Evolutionary conservation across 2,329 filamentous ascomycete species (phyloP).

Genomic region (Colletotrichum brevisporum): DNA sequence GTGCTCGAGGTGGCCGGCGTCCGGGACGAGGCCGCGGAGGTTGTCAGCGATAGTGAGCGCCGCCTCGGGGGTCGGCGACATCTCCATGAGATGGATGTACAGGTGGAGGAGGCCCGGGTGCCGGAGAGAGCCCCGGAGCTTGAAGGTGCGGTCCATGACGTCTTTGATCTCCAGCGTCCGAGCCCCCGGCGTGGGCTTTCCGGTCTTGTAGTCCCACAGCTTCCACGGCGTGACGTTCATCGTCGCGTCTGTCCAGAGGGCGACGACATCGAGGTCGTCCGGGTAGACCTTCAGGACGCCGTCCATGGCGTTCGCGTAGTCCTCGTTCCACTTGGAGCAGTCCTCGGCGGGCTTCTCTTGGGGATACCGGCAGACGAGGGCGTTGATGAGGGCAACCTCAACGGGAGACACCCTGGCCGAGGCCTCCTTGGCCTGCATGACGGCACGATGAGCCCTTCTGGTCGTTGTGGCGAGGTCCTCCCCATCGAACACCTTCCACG

Average conservation of each 20-base stretch:
- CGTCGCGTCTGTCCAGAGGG: constrained; percentile 58
- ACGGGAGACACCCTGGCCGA: constrained; percentile 57
- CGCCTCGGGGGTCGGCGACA: constrained; percentile 76
- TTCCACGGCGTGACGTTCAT: constrained; percentile 65
- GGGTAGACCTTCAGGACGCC: constrained; percentile 53
- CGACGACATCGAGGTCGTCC: constrained; percentile 55
- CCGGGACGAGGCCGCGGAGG: constrained; percentile 75
- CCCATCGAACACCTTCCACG: constrained; percentile 79
- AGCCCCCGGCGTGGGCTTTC: constrained; percentile 43
- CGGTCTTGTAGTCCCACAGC: constrained; percentile 57
- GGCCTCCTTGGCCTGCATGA: constrained; percentile 58
- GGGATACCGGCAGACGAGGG: constrained; percentile 74
- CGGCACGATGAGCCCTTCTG: constrained; percentile 61
- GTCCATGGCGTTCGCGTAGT: constrained; percentile 64
- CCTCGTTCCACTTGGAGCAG: constrained; percentile 67
- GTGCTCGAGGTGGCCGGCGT: constrained; percentile 79
- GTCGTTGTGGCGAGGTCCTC: constrained; percentile 69
- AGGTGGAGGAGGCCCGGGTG: constrained; percentile 82
- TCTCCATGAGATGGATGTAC: constrained; percentile 85
- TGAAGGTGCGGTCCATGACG: constrained; percentile 62
- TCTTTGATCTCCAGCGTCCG: constrained; percentile 46
- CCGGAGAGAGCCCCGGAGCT: constrained; percentile 58
- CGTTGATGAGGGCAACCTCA: constrained; percentile 75
- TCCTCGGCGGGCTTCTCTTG: constrained; percentile 62
- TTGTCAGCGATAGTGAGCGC: constrained; percentile 73